Conservation (phyloP, 202 grass and related monocot genomes). For the Panicum hallii region DNA sequence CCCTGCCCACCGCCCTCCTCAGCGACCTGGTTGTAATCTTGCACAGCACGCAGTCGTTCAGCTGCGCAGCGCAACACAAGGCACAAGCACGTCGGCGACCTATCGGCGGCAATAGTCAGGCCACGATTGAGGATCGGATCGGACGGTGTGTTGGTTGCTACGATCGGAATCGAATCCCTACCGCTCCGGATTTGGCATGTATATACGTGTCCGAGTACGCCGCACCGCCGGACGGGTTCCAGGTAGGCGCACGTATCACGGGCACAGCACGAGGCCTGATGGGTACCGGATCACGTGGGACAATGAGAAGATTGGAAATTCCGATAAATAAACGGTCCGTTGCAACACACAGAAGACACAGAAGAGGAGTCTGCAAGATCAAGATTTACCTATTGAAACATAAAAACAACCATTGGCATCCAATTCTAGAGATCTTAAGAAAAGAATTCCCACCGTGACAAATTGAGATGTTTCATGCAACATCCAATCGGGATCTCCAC, state of each 20-base stretch:
- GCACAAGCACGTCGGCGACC: not conserved
- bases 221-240: not conserved
- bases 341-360: too few relatives aligned
- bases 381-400: too few relatives aligned
- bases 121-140: not conserved
- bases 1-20: not conserved
- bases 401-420: too few relatives aligned
- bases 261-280: too few relatives aligned
- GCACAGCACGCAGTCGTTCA: constrained; percentile 50
- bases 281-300: not conserved
- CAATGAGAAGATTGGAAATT: not conserved
- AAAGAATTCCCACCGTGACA: too few relatives aligned
- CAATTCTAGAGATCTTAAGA: too few relatives aligned
- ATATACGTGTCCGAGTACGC: not conserved
- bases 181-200: not conserved
- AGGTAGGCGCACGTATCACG: not conserved
- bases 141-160: not conserved
- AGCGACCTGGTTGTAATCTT: constrained; percentile 17
- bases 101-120: not conserved
- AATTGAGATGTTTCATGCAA: too few relatives aligned
- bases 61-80: constrained; percentile 13
- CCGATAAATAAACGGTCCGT: not conserved
- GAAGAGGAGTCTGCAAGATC: too few relatives aligned
- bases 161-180: not conserved
- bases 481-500: too few relatives aligned